Evolutionary conservation across 2,329 filamentous ascomycete species (phyloP), one percentile per base, ranked within the genome.

Genomic region (Metarhizium robertsii): DNA sequence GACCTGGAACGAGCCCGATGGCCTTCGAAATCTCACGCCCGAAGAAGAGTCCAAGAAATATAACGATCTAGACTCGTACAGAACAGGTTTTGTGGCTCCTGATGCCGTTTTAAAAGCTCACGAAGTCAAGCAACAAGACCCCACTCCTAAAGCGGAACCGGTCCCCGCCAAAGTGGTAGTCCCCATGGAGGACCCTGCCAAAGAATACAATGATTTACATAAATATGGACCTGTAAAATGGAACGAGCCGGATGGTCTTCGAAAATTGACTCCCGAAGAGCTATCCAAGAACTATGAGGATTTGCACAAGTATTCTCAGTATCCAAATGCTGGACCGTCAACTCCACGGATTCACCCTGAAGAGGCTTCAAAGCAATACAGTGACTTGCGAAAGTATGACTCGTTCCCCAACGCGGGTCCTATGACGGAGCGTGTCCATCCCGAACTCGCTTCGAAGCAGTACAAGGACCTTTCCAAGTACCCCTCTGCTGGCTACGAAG

Each of bases 321-420:
- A 64, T n/a, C 64, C 66, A 47, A 69, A 68, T 36, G 57, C 58
- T 1, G 67, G 64, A 36, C 57, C 59, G 3, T 42, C 56, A 6
- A 55, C 55, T 6, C 57, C 62, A 30, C 65, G 62, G 20, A 50
- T 64, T 2, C 64, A 71, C 13, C 62, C 68, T 0, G 69, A 72
- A 45, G 70, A 72, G 56, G 65, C 62, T 2, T 70, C 69, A 1
- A 73, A 72, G 60, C 60, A 67, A 48, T 74, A 73, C 55, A 40
- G 61, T 6, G 71, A 74, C 54, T 58, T 75, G 42, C 53, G 60
- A 45, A 63, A 65, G 10, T 75, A 75, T 54, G 60, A 59, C 2
- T 57, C 61, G 2, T 66, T 63, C 48, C 59, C 61, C 18, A 66
- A 69, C 48, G 48, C 59, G 1, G 64, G 60, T 2, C 62, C 62